Base-by-base conservation (phyloP, 2,329 filamentous ascomycete species). In the Aspergillus sojae region DNA sequence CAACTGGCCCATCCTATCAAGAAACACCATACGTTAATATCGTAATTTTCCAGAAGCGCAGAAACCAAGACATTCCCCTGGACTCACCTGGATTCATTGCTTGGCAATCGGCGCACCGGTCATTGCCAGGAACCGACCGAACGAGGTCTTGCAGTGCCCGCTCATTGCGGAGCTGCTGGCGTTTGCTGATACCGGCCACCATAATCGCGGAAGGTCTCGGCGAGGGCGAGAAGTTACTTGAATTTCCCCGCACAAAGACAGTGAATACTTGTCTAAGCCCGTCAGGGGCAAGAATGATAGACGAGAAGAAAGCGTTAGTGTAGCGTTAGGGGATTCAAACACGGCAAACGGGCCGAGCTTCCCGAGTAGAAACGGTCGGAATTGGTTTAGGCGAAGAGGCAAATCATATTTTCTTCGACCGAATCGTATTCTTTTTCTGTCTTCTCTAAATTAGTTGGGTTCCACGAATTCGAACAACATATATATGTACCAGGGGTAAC, bases 121-220 rank as follows among this genome's bases (percentile, higher is more conserved):
- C 93, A 82, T 99, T 99, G 63, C 95, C 95, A 10, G 93, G 87
- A 11, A 96, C 85, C 43, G 84, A 88, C 70, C 91, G 91, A 70
- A 98, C 90, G 67, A 99, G 87, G 55, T 98, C 94, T 75, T 97
- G 93, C 69, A 99, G 85, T 61, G 88, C 84, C 77, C 92, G 92
- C 83, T 99, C 95, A 80, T 99, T 97, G 81, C 95, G 94, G 84
- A 91, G 93, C 85, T 97, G 94, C 83, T 97, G 93, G 81, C 95
- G 93, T 86, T 98, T 99, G 84, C 90, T 97, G 78, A 96, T 84
- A 52, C 88, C 84, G 61, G 86, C 85, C 62, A 91, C 86, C 91
- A 94, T 95, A 62, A 48, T 73, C 66, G 64, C 66, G 45, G 50
- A 57, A 41, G 52, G n/a, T 21, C 41, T 43, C 48, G 26, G 34